Evolutionary conservation across 106 monocot species (phyloP).

Genomic region (Posidonia australis): DNA sequence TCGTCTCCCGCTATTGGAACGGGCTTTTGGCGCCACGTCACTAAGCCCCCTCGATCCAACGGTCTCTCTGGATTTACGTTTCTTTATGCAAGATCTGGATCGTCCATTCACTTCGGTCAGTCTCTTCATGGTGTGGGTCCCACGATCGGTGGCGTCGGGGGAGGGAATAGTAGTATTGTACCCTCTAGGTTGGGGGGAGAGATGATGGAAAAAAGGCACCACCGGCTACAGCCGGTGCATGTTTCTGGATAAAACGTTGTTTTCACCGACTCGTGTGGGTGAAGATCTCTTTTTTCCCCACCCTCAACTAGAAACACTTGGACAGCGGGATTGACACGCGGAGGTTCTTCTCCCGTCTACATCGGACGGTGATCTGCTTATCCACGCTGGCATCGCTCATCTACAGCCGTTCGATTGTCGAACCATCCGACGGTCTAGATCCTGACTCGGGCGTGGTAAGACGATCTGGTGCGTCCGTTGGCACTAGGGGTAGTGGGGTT

Average conservation of each 20-base stretch:
- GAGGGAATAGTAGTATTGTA: too few relatives aligned
- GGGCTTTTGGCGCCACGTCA: neutral
- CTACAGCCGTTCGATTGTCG: neutral
- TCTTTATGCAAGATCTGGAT: too few relatives aligned
- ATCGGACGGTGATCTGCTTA: constrained; percentile 1
- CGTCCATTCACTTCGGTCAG: too few relatives aligned
- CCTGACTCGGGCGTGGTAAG: neutral
- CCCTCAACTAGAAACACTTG: neutral
- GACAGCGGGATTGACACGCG: neutral
- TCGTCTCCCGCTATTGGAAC: too few relatives aligned
- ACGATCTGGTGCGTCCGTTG: constrained; percentile 4
- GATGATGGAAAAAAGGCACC: too few relatives aligned
- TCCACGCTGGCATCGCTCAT: constrained; percentile 5
- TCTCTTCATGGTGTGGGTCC: too few relatives aligned
- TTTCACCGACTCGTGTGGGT: neutral
- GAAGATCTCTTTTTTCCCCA: neutral
- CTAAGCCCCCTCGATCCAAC: neutral
- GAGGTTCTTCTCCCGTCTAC: neutral
- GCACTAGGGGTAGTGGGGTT: constrained; percentile 10
- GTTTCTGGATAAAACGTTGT: too few relatives aligned
- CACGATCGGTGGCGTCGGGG: too few relatives aligned
- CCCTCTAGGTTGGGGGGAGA: too few relatives aligned
- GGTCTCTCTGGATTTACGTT: too few relatives aligned
- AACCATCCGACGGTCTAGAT: neutral
- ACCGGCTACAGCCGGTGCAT: too few relatives aligned